Evolutionary conservation across 441 rosid species (phyloP).

Genomic region (Erodium trifolium): DNA sequence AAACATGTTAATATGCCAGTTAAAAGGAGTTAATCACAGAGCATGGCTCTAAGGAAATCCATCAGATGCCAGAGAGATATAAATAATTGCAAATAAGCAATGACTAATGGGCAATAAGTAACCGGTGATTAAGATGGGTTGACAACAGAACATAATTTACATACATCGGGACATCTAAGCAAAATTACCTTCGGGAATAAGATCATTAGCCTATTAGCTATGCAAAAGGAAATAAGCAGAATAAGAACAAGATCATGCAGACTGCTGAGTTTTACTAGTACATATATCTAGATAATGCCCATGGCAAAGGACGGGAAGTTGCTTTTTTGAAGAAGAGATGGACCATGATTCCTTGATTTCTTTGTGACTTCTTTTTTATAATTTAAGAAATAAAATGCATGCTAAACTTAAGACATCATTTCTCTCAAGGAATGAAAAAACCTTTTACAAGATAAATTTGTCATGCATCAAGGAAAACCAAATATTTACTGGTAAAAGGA

Average conservation of each 20-base stretch:
- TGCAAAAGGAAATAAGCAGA: slow-evolving; percentile 3
- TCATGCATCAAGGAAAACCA: too few relatives aligned
- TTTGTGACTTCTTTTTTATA: too few relatives aligned
- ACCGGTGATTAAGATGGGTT: neutral
- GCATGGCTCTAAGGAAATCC: neutral
- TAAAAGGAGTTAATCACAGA: neutral
- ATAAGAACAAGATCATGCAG: neutral
- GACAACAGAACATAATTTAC: neutral
- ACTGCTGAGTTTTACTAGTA: neutral
- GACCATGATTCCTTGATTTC: too few relatives aligned
- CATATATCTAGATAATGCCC: neutral
- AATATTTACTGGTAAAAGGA: too few relatives aligned
- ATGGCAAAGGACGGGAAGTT: neutral
- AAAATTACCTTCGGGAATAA: neutral
- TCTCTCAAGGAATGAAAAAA: neutral
- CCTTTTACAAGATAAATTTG: too few relatives aligned
- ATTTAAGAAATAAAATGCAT: neutral
- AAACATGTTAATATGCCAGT: neutral
- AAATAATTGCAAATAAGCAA: too few relatives aligned
- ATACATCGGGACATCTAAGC: neutral
- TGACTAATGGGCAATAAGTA: neutral
- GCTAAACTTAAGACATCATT: neutral
- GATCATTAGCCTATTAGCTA: slow-evolving; percentile 2
- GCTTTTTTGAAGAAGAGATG: too few relatives aligned
- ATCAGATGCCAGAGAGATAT: neutral